These are phyloP conservation scores for Aureobasidium sp. DNA, from an alignment of 2,329 filamentous ascomycete genomes.

Conservation along the genomic window DNA sequence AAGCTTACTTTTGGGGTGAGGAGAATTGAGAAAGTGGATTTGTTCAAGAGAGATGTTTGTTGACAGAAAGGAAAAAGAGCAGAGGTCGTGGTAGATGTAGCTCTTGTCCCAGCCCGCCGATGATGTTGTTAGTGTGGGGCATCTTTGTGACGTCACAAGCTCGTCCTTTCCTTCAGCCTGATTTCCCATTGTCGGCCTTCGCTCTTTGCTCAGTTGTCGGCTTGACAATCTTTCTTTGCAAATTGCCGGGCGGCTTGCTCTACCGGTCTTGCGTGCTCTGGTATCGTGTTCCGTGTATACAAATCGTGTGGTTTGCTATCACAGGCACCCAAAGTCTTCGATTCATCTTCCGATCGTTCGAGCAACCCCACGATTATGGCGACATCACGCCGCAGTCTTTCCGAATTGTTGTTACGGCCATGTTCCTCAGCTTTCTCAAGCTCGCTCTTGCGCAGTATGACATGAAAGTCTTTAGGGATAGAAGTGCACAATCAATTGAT, in stretches of 20 bases:
- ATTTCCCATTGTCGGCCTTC: not conserved
- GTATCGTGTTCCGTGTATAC: not conserved
- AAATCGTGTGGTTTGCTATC: not conserved
- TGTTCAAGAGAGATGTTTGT: slow-evolving; percentile 9
- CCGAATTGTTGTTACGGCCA: not conserved
- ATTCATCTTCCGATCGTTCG: not conserved
- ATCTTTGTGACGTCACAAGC: slow-evolving; percentile 4
- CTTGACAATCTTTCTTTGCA: not conserved
- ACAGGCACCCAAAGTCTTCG: not conserved
- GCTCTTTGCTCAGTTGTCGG: not conserved
- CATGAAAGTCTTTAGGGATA: too few species aligned
- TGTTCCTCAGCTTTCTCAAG: not conserved
- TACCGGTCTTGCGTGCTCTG: not conserved
- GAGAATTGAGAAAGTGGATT: not conserved
- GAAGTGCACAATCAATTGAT: too few species aligned
- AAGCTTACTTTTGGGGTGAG: not conserved
- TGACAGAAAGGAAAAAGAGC: slow-evolving; percentile 8
- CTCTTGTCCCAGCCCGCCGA: not conserved
- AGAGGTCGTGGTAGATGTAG: slow-evolving; percentile 12
- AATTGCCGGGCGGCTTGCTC: not conserved
- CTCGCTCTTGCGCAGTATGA: not conserved
- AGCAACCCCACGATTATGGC: not conserved
- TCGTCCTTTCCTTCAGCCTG: slow-evolving; percentile 13
- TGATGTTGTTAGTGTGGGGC: slow-evolving; percentile 13
- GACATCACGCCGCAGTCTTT: slow-evolving; percentile 4